phyloP scores from a whole-genome alignment of 2,329 filamentous ascomycete genomes.

The Sarocladium kiliense region DNA sequence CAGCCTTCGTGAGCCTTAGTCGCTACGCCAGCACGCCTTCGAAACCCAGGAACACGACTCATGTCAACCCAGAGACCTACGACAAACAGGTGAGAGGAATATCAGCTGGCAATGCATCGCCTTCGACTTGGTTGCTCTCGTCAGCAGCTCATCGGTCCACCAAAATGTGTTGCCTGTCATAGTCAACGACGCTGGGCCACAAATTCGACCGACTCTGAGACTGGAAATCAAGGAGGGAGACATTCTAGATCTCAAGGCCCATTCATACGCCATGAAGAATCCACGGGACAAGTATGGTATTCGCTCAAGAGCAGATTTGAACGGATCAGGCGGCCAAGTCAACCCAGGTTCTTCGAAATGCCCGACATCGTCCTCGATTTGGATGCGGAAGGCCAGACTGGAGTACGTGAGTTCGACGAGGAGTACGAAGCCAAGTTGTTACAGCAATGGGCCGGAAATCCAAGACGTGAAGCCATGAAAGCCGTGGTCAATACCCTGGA shows the following conservation, averaged over 20 bases:
- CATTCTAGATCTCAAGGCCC: background rate
- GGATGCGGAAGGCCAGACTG: constrained; percentile 39
- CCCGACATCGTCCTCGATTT: constrained; percentile 44
- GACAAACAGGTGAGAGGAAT: background rate
- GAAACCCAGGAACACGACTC: background rate
- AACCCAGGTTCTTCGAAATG: constrained; percentile 32
- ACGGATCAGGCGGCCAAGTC: background rate
- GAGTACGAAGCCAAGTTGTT: constrained; percentile 27
- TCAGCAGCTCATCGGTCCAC: background rate
- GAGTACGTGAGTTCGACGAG: constrained; percentile 36
- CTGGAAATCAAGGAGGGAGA: background rate
- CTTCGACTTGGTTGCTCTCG: background rate
- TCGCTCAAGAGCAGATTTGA: constrained; percentile 3
- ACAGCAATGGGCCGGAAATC: constrained; percentile 23
- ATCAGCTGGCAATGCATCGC: background rate
- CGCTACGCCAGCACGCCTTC: background rate
- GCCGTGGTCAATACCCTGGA: constrained; percentile 25
- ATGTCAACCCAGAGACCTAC: too few species aligned
- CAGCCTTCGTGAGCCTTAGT: background rate
- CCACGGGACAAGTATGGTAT: constrained; percentile 9
- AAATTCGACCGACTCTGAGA: background rate
- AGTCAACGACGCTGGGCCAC: background rate
- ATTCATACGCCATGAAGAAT: background rate
- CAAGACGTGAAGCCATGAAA: constrained; percentile 17
- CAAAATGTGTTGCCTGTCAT: background rate